These are phyloP conservation scores for Omphalotus olearius DNA, from an alignment of 1,284 basidiomycete genomes.

Conservation along the genomic window DNA sequence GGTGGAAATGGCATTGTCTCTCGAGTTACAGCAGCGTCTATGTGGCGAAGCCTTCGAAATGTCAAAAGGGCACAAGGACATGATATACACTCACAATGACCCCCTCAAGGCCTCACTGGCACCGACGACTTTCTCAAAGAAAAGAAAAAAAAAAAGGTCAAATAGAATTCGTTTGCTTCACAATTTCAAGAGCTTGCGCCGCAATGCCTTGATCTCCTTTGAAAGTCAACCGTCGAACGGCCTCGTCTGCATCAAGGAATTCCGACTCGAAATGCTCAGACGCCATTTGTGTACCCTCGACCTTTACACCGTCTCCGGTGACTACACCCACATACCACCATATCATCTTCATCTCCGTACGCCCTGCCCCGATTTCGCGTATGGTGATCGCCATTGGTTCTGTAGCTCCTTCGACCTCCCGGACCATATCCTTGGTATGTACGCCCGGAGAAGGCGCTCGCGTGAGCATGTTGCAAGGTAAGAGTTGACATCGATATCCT, in stretches of 20 bases:
- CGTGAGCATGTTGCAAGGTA: conserved; percentile 37
- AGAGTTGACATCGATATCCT: conserved; percentile 45
- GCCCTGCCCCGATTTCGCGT: conserved; percentile 23
- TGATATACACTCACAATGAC: too few relatives aligned
- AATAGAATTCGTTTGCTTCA: conserved; percentile 13
- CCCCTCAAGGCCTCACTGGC: too few relatives aligned
- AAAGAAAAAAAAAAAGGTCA: background rate
- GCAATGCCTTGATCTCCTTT: conserved; percentile 31
- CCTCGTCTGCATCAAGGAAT: conserved; percentile 35
- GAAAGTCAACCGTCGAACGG: conserved; percentile 29
- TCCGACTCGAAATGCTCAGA: conserved; percentile 35
- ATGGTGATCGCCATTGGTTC: conserved; percentile 35
- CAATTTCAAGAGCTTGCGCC: conserved; percentile 21
- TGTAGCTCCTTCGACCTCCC: conserved; percentile 10
- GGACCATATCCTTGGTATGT: conserved; percentile 24
- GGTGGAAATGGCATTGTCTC: too few relatives aligned
- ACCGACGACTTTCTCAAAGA: background rate
- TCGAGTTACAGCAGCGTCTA: too few relatives aligned
- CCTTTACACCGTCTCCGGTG: conserved; percentile 22
- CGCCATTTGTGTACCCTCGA: conserved; percentile 36
- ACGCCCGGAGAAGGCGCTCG: conserved; percentile 37
- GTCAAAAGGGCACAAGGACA: too few relatives aligned
- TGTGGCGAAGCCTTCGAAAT: too few relatives aligned
- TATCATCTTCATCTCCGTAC: conserved; percentile 33
- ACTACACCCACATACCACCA: conserved; percentile 41